Percentiles rank a stretch among this genome's conserved stretches.
These are phyloP conservation scores for Plectosphaerella plurivora DNA, from an alignment of 2,329 filamentous ascomycete species.

Conservation along the genomic window DNA sequence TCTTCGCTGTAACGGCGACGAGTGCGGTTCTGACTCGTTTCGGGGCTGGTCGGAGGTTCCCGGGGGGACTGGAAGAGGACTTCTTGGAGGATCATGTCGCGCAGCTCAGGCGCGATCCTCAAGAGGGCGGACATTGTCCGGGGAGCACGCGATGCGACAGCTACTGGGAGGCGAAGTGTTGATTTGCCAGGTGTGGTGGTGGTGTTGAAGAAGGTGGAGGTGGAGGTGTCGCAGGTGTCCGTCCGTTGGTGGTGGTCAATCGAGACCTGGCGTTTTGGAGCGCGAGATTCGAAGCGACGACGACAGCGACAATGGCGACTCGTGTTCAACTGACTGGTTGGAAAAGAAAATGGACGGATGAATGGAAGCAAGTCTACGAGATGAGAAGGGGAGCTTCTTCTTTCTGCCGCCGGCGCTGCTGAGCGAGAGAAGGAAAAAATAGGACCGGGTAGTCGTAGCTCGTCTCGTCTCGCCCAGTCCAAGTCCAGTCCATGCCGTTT, in stretches of 20 bases:
- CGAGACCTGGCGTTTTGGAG: too few species aligned
- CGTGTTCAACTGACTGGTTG: background rate
- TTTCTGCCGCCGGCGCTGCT: too few species aligned
- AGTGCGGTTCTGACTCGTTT: slow-evolving; percentile 9
- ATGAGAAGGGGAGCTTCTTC: too few species aligned
- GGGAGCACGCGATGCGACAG: background rate
- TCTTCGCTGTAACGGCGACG: slow-evolving; percentile 12
- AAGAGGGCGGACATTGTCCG: slow-evolving; percentile 9
- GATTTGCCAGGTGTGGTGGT: background rate
- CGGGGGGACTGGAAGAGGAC: slow-evolving; percentile 10
- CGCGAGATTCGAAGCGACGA: too few species aligned
- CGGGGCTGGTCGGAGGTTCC: slow-evolving; percentile 5
- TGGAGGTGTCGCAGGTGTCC: background rate
- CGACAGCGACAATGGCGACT: background rate
- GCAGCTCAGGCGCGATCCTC: slow-evolving; percentile 11
- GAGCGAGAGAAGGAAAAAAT: too few species aligned
- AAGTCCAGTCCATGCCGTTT: slow-evolving; percentile 1
- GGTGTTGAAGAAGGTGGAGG: background rate
- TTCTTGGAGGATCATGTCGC: slow-evolving; percentile 11
- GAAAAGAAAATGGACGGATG: too few species aligned
- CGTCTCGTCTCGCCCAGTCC: background rate
- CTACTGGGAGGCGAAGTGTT: background rate
- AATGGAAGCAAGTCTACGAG: too few species aligned
- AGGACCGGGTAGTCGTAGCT: background rate
- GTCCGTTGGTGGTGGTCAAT: too few species aligned